Percentiles rank a stretch among this genome's conserved stretches.
Evolutionary conservation across 163 green algal species (phyloP).

Genomic region (Chlamydomonas reinhardtii): DNA sequence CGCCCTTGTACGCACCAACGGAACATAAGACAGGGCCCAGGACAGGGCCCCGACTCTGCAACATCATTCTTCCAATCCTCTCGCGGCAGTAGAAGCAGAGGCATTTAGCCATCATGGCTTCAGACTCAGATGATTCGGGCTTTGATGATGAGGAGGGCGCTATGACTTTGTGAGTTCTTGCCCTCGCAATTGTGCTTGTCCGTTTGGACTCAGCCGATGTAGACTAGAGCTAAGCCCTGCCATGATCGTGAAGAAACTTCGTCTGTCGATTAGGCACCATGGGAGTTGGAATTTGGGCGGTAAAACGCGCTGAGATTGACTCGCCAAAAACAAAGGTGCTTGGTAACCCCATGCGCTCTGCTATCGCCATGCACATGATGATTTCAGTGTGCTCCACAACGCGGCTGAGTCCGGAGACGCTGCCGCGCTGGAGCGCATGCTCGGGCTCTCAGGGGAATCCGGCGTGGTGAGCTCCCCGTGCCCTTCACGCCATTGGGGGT

Average conservation of each 20-base stretch:
- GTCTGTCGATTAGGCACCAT: too few relatives aligned
- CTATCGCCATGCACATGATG: background rate
- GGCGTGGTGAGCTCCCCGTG: conserved; percentile 44
- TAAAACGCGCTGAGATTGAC: background rate
- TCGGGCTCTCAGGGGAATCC: conserved; percentile 41
- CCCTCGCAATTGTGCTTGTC: background rate
- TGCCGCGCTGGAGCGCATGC: conserved; percentile 58
- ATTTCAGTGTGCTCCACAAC: conserved; percentile 71
- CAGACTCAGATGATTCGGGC: conserved; percentile 15
- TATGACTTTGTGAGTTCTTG: conserved; percentile 12
- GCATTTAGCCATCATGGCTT: background rate
- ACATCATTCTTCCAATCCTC: too few relatives aligned
- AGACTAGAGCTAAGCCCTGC: too few relatives aligned
- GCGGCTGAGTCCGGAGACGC: conserved; percentile 72
- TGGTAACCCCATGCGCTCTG: background rate
- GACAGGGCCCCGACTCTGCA: too few relatives aligned
- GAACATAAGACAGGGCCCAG: too few relatives aligned
- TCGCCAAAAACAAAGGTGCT: background rate
- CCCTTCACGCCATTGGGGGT: conserved; percentile 44
- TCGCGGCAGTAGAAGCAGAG: too few relatives aligned
- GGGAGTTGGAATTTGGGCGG: too few relatives aligned
- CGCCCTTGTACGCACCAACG: too few relatives aligned
- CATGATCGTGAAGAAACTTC: too few relatives aligned
- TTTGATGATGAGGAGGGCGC: conserved; percentile 7
- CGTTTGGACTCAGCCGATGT: too few relatives aligned